Evolutionary conservation across 768 basidiomycete species (phyloP).

Genomic region (Pisolithus marmoratus): DNA sequence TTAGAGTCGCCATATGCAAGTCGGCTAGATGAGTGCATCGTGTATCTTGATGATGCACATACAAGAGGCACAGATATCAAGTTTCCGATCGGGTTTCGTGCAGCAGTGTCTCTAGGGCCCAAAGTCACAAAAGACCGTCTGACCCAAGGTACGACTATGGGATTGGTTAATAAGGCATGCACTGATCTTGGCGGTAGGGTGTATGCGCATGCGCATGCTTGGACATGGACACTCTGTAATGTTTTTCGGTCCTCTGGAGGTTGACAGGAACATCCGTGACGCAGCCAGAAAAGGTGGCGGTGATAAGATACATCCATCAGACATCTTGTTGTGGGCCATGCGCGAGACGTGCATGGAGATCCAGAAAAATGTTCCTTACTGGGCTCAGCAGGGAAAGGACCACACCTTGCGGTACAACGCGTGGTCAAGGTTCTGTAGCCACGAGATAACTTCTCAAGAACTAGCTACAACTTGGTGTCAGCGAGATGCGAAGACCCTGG

Average conservation of each 20-base stretch:
- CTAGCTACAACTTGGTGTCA: conserved; percentile 32
- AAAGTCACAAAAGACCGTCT: conserved; percentile 34
- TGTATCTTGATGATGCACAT: conserved; percentile 37
- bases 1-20: conserved; percentile 28
- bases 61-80: conserved; percentile 37
- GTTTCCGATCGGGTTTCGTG: conserved; percentile 28
- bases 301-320: conserved; percentile 10
- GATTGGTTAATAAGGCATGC: neutral
- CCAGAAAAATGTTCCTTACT: conserved; percentile 33
- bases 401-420: conserved; percentile 11
- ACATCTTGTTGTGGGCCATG: conserved; percentile 43
- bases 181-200: conserved; percentile 26
- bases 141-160: conserved; percentile 23
- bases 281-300: conserved; percentile 8
- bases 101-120: conserved; percentile 35
- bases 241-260: conserved; percentile 41
- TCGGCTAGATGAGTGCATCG: conserved; percentile 30
- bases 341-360: conserved; percentile 39
- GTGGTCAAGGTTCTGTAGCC: conserved; percentile 11
- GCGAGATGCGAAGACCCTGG: conserved; percentile 33
- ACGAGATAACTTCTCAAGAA: neutral
- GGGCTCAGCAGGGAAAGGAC: conserved; percentile 35
- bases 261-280: conserved; percentile 32
- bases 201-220: conserved; percentile 49
- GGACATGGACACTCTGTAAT: conserved; percentile 42